phyloP scores from a whole-genome alignment of 1,284 basidiomycete genomes.

The Afroboletus lepidellus region DNA sequence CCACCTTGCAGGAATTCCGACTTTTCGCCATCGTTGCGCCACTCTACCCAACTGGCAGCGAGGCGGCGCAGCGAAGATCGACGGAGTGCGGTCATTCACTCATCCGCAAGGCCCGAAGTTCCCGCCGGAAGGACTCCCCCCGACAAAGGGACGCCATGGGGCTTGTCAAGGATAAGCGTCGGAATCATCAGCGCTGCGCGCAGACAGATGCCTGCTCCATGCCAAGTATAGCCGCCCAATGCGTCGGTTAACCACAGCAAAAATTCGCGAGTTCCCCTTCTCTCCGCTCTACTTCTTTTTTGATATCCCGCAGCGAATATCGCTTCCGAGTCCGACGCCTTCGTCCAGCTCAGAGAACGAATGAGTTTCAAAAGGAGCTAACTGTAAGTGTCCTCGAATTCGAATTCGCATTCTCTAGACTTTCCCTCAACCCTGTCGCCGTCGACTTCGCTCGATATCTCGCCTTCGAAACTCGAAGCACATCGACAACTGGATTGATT shows the following conservation, averaged over 20 bases:
- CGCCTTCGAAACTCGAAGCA: constrained; percentile 38
- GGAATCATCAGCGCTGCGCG: constrained; percentile 39
- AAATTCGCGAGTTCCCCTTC: constrained; percentile 25
- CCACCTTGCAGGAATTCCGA: constrained; percentile 42
- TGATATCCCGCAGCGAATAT: constrained; percentile 54
- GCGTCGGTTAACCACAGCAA: constrained; percentile 1
- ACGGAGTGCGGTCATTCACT: constrained; percentile 30
- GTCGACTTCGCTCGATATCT: constrained; percentile 39
- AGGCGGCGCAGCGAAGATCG: not conserved
- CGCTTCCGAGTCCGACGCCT: constrained; percentile 42
- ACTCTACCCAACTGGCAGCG: not conserved
- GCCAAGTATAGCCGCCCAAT: constrained; percentile 15
- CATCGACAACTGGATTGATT: constrained; percentile 36
- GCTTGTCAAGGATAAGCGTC: constrained; percentile 7
- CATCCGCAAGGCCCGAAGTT: not conserved
- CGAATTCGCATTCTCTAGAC: not conserved
- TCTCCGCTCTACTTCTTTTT: constrained; percentile 42
- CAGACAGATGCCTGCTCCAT: constrained; percentile 40
- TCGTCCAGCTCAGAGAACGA: constrained; percentile 42
- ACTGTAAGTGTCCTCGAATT: not conserved
- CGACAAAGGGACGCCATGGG: not conserved
- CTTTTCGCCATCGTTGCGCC: constrained; percentile 1
- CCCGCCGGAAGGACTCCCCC: not conserved
- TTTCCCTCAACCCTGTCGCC: constrained; percentile 14
- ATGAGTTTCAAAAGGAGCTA: constrained; percentile 20